Conservation (phyloP, 2,329 filamentous ascomycete genomes). For the Trichoderma hamatum region DNA sequence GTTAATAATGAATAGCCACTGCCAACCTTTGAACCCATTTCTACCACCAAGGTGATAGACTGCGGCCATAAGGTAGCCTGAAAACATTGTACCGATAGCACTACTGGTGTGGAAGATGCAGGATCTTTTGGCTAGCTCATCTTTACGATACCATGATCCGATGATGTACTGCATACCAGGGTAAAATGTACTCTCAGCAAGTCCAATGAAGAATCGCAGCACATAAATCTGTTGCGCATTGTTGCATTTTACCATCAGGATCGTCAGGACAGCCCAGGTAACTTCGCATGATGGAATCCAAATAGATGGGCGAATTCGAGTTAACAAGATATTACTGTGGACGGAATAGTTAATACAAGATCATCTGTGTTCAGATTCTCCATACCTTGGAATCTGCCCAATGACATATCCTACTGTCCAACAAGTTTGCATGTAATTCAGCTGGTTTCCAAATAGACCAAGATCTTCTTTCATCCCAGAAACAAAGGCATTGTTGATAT, state of each 20-base stretch:
- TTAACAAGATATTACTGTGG: slow-evolving; percentile 41
- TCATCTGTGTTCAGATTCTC: not conserved
- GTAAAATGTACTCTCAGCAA: slow-evolving; percentile 45
- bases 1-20: slow-evolving; percentile 40
- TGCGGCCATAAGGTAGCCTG: slow-evolving; percentile 41
- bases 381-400: slow-evolving; percentile 42
- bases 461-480: slow-evolving; percentile 56
- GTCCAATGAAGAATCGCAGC: slow-evolving; percentile 50
- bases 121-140: slow-evolving; percentile 48
- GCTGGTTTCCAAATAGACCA: slow-evolving; percentile 45
- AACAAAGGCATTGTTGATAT: slow-evolving; percentile 46
- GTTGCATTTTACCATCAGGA: slow-evolving; percentile 43
- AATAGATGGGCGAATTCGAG: slow-evolving; percentile 44
- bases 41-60: slow-evolving; percentile 39
- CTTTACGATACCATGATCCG: slow-evolving; percentile 49
- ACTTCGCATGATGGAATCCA: slow-evolving; percentile 47
- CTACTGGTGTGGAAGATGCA: slow-evolving; percentile 46
- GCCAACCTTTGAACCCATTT: slow-evolving; percentile 32
- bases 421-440: slow-evolving; percentile 57
- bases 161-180: slow-evolving; percentile 46
- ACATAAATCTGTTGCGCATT: slow-evolving; percentile 43
- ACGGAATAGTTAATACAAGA: not conserved
- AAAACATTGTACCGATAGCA: slow-evolving; percentile 37
- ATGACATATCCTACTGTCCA: slow-evolving; percentile 65
- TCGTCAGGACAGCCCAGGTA: slow-evolving; percentile 38